Evolutionary conservation across 192 early-diverging fungal species (phyloP), one percentile per base, ranked within the genome.

Genomic region (Geosiphon pyriformis): DNA sequence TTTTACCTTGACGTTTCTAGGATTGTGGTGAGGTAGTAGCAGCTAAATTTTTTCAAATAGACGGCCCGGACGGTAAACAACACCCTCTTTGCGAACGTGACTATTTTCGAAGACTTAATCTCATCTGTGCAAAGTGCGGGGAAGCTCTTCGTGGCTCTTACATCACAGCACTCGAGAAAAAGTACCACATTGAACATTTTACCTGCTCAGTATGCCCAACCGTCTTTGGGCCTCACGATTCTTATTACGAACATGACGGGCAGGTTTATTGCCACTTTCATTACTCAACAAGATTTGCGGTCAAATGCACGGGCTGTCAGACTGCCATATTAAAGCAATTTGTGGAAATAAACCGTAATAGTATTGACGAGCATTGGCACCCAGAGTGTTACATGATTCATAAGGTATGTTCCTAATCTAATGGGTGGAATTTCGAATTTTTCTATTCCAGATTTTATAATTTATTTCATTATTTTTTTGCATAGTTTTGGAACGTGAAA

Each of bases 371-470:
- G 70, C 93, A 94, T 72, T 99, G 97, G 97, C 97, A 99, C 74
- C 95, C 95, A 4, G 92, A 95, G 71, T 99, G 97, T 75, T 99
- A 99, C 78, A 98, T 98, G 97, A 97, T 99, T 53, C 92, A 94
- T 79, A 96, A 97, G 86, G 90, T 92, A 76, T 33, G n/a, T 62
- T 48, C 26, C 48, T 54, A 23, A 61, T 29, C 30, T 18, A 34
- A 51, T 29, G 31, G 31, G 60, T 47, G 30, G 35, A 47, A 46
- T 26, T 18, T 46, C 59, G 23, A 61, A 22, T 61, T 46, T 46
- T 46, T 61, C 27, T 46, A 61, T 61, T 22, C 34, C 47, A 26
- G n/a, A 34, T n/a, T 10, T 1, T 20, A 0, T 59, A 23, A 27
- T 22, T 35, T 25, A 35, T 15, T 61, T 20, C 18, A 18, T 20